phyloP scores from a whole-genome alignment of 441 rosid genomes.

The Pelargonium cotyledonis region DNA sequence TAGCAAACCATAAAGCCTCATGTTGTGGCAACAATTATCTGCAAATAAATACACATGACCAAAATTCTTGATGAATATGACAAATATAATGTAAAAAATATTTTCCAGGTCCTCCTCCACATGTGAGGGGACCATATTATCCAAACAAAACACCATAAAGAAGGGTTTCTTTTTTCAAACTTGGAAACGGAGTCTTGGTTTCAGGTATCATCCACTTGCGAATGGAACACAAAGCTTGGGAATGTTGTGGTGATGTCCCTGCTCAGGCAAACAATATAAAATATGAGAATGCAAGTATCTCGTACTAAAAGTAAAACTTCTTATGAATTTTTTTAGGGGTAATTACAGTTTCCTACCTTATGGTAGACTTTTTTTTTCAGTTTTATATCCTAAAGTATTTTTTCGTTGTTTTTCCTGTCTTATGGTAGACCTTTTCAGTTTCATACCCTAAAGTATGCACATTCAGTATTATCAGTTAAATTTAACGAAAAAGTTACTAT shows the following conservation, averaged over 20 bases:
- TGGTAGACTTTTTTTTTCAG: no score
- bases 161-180: neutral
- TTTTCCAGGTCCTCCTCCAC: conserved; percentile 8
- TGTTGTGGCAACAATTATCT: neutral
- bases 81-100: conserved; percentile 13
- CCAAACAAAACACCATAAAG: conserved; percentile 6
- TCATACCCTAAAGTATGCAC: no score
- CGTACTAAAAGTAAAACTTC: neutral
- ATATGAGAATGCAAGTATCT: neutral
- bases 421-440: no score
- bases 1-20: conserved; percentile 5
- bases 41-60: conserved; percentile 2
- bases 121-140: conserved; percentile 13
- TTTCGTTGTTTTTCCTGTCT: no score
- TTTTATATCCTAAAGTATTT: no score
- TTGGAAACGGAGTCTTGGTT: neutral
- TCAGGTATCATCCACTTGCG: conserved; percentile 77
- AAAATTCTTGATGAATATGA: neutral
- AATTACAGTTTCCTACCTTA: no score
- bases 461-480: no score
- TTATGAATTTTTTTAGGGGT: no score
- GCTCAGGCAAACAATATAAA: conserved; percentile 18
- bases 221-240: conserved; percentile 90
- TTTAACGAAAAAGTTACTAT: no score
- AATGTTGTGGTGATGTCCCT: conserved; percentile 88